phyloP scores from a whole-genome alignment of 2,329 filamentous ascomycete genomes.

The Apiospora rasikravindrae region DNA sequence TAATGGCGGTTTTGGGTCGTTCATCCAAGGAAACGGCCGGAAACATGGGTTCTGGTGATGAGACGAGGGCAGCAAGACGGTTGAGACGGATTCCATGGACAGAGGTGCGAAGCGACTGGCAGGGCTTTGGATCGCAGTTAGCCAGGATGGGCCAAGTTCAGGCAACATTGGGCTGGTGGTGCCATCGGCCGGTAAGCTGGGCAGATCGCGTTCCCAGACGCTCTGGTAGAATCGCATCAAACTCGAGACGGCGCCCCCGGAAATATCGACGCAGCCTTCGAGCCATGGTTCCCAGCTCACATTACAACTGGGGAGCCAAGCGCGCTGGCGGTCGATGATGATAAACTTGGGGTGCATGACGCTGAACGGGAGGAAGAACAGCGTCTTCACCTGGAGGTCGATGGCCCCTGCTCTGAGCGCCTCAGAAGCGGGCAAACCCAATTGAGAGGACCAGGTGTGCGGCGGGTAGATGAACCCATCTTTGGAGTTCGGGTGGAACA shows the following conservation, averaged over 20 bases:
- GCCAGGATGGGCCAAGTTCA: conserved; percentile 20
- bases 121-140: conserved; percentile 31
- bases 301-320: conserved; percentile 80
- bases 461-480: conserved; percentile 67
- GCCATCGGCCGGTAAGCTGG: conserved; percentile 13
- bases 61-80: conserved; percentile 74
- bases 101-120: conserved; percentile 28
- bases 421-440: conserved; percentile 67
- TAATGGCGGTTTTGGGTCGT: conserved; percentile 54
- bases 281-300: conserved; percentile 90
- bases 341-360: conserved; percentile 91
- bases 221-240: conserved; percentile 69
- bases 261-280: conserved; percentile 74
- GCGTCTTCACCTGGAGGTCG: conserved; percentile 73
- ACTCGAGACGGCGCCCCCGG: conserved; percentile 64
- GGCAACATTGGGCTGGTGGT: not conserved
- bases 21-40: conserved; percentile 61
- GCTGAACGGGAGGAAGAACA: conserved; percentile 81
- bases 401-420: conserved; percentile 62
- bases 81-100: conserved; percentile 45
- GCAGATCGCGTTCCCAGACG: conserved; percentile 65
- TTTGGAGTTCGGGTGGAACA: conserved; percentile 71
- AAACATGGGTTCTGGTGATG: conserved; percentile 74
- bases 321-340: conserved; percentile 69
- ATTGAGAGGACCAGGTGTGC: conserved; percentile 60